A percentile compares a stretch with the other conserved stretches of the same genome.
phyloP scores from a whole-genome alignment of 2,329 filamentous ascomycete genomes.

The Xylariaceae sp. region DNA sequence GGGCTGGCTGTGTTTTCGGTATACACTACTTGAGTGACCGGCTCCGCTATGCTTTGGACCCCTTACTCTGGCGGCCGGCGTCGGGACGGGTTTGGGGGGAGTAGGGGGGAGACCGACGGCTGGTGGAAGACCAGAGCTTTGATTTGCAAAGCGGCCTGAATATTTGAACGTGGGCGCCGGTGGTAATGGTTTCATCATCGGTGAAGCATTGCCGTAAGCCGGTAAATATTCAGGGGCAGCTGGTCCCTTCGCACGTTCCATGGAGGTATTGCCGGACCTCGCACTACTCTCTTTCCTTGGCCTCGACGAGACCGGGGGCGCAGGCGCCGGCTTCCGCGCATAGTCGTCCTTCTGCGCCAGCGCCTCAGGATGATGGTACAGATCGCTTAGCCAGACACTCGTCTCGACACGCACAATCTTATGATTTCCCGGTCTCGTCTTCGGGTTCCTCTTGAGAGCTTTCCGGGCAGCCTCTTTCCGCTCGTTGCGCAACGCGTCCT shows the following conservation, averaged over 20 bases:
- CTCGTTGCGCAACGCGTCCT: slow-evolving; percentile 15
- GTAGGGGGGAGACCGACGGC: slow-evolving; percentile 7
- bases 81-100: neutral
- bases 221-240: neutral
- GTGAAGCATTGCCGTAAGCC: slow-evolving; percentile 4
- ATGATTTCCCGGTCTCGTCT: slow-evolving; percentile 3
- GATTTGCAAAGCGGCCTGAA: neutral
- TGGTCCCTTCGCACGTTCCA: neutral
- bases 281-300: neutral
- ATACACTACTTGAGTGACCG: too few relatives aligned
- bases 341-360: slow-evolving; percentile 18
- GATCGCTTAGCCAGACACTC: slow-evolving; percentile 23
- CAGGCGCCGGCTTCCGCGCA: slow-evolving; percentile 12
- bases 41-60: too few relatives aligned
- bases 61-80: too few relatives aligned
- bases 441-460: slow-evolving; percentile 6
- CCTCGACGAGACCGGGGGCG: slow-evolving; percentile 18
- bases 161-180: slow-evolving; percentile 10
- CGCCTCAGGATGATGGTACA: slow-evolving; percentile 22
- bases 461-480: slow-evolving; percentile 9
- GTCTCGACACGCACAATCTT: slow-evolving; percentile 6
- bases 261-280: neutral
- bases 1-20: neutral
- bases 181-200: slow-evolving; percentile 8
- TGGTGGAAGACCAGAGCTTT: slow-evolving; percentile 7